A percentile compares a stretch with the other conserved stretches of the same genome.
Evolutionary conservation across 768 basidiomycete genomes (phyloP).

Genomic region (Holtermanniella nyarrowii): DNA sequence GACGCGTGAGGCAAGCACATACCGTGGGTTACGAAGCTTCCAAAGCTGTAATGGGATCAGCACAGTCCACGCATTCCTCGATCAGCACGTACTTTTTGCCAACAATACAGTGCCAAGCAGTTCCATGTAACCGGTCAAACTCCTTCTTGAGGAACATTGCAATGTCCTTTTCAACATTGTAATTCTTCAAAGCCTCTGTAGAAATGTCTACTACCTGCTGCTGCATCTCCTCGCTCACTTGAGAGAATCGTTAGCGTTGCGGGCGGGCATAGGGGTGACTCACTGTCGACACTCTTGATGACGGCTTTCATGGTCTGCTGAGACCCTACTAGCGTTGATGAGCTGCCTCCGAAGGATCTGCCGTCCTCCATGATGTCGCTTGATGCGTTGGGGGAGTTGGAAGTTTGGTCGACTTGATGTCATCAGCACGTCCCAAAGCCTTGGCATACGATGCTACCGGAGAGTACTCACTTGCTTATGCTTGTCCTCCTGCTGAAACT

Average conservation of each 20-base stretch:
- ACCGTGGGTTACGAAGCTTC: constrained; percentile 97
- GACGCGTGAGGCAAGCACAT: neutral
- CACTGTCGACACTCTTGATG: constrained; percentile 86
- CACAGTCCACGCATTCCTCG: neutral
- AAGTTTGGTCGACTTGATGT: constrained; percentile 4
- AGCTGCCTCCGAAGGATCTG: constrained; percentile 41
- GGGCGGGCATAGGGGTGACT: constrained; percentile 8
- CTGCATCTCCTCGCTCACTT: constrained; percentile 86
- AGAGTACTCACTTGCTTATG: no score
- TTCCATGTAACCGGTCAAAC: constrained; percentile 81
- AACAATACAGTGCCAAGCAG: constrained; percentile 97
- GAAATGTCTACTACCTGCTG: constrained; percentile 86
- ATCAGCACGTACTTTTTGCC: constrained; percentile 61
- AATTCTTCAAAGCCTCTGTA: constrained; percentile 73
- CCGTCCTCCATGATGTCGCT: constrained; percentile 19
- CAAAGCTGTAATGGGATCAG: constrained; percentile 49
- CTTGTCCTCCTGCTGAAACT: no score
- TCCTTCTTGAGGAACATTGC: constrained; percentile 97
- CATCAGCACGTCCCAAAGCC: no score
- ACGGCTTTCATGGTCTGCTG: constrained; percentile 62
- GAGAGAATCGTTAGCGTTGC: neutral
- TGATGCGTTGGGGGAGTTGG: neutral
- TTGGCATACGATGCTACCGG: no score
- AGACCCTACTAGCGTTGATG: no score
- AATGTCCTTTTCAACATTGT: constrained; percentile 94